Base-by-base conservation (phyloP, 2,329 filamentous ascomycete species). In the Colletotrichum sp. region DNA sequence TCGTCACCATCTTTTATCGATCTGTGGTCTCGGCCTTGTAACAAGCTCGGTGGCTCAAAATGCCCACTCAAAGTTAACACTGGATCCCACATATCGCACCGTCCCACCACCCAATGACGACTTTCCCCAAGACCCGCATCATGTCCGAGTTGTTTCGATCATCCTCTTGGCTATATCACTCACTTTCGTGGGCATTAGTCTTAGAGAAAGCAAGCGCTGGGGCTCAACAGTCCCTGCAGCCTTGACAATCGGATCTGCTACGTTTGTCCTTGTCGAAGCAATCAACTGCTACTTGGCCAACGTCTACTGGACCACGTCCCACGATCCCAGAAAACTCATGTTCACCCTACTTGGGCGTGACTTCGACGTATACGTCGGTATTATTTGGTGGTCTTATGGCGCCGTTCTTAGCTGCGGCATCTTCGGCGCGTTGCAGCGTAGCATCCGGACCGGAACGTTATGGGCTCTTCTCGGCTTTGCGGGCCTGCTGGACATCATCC, bases 351-450 rank as follows among this genome's bases (percentile, higher is more conserved):
- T 69, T 8, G 64, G 64, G 2, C 64, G 71, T 13, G 71, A 63
- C 5, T 72, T 69, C 6, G 71, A 72, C 10, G 6, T 52, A 4
- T 72, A 34, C 6, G 71, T 72, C 71, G 55, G 71, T 39, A 72
- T 72, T 10, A 69, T 69, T 10, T 72, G 71, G 71, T 72, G 64
- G 71, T 69, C 55, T 57, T 72, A 34, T 5, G 64, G 64, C 16
- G 71, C 64, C 16, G 71, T 72, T 6, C 49, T 72, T 9, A 39
- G 70, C 13, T 68, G 63, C 28, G 15, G 30, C 21, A 68, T 69
- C 26, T 68, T 69, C 24, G 64, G 70, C 21, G 70, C 70, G 4
- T 34, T 72, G 12, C 30, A 16, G 63, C 70, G 70, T 21, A 28
- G 13, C 5, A 32, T 72, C 18, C 28, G 12, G 4, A 68, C 63